These are phyloP conservation scores for Penicillium sclerotigenum DNA, from an alignment of 2,329 filamentous ascomycete genomes.

Conservation along the genomic window DNA sequence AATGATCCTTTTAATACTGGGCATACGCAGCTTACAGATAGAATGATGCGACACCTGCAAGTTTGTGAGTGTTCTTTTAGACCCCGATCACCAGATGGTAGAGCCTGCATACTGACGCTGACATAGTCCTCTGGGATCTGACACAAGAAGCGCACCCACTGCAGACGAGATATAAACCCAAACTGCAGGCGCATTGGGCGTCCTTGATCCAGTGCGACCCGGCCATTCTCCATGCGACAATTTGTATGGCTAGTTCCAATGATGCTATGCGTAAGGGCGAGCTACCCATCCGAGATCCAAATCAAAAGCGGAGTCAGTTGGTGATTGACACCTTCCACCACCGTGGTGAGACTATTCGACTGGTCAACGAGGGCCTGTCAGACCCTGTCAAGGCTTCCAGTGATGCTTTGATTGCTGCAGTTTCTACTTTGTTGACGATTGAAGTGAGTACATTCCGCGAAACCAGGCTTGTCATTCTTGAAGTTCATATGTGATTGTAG, in stretches of 20 bases:
- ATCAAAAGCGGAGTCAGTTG: slow-evolving; percentile 30
- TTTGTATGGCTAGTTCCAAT: slow-evolving; percentile 40
- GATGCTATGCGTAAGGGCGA: slow-evolving; percentile 34
- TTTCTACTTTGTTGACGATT: slow-evolving; percentile 40
- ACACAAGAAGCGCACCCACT: slow-evolving; percentile 38
- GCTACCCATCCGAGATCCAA: slow-evolving; percentile 34
- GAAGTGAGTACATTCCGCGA: slow-evolving; percentile 28
- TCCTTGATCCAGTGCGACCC: slow-evolving; percentile 36
- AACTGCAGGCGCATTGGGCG: slow-evolving; percentile 37
- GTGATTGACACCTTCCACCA: slow-evolving; percentile 40
- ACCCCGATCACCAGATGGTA: neutral
- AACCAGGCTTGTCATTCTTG: neutral
- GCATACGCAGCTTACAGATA: slow-evolving; percentile 37
- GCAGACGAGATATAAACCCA: slow-evolving; percentile 33
- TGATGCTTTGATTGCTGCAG: slow-evolving; percentile 40
- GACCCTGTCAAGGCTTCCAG: slow-evolving; percentile 39
- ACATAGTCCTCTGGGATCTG: slow-evolving; percentile 36
- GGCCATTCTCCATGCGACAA: slow-evolving; percentile 36
- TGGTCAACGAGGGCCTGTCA: slow-evolving; percentile 40
- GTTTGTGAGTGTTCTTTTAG: slow-evolving; percentile 28
- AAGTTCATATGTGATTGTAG: slow-evolving; percentile 16
- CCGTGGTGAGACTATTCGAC: slow-evolving; percentile 39
- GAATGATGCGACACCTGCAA: slow-evolving; percentile 39
- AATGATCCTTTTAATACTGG: slow-evolving; percentile 37
- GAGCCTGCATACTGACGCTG: slow-evolving; percentile 2